Percentiles rank a stretch among this genome's conserved stretches.
Evolutionary conservation across 805 yeast genomes (phyloP).

Genomic region (Candida insectorum): DNA sequence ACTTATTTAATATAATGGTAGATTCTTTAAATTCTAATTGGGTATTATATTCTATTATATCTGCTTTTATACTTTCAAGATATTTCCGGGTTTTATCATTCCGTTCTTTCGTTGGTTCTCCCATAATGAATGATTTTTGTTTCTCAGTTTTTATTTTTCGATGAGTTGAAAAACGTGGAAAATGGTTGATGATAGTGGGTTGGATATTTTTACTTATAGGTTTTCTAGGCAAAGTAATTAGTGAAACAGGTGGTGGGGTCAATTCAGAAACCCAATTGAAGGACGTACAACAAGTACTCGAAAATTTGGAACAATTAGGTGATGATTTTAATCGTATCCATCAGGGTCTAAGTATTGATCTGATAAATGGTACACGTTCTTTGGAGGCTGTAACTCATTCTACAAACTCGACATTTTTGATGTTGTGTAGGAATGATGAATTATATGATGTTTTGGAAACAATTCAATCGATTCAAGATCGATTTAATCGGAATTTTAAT

Average conservation of each 20-base stretch:
- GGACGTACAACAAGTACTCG: no score
- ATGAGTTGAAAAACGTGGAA: slow-evolving; percentile 6
- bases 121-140: slow-evolving; percentile 3
- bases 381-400: no score
- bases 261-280: no score
- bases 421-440: slow-evolving; percentile 69
- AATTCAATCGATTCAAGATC: slow-evolving; percentile 58
- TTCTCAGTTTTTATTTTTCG: slow-evolving; percentile 4
- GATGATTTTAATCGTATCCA: no score
- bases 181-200: no score
- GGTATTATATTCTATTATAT: neutral
- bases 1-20: slow-evolving; percentile 4
- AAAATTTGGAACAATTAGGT: no score
- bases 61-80: slow-evolving; percentile 2
- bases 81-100: slow-evolving; percentile 1
- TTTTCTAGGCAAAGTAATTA: no score
- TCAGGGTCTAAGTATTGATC: no score
- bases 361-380: no score
- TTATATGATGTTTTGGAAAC: slow-evolving; percentile 54
- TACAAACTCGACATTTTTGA: slow-evolving; percentile 65
- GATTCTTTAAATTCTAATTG: neutral
- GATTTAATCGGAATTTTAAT: slow-evolving; percentile 59
- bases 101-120: slow-evolving; percentile 2
- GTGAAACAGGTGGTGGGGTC: no score
- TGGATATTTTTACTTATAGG: no score